These are phyloP conservation scores for Baorangia bicolor DNA, from an alignment of 768 basidiomycete species.

Conservation along the genomic window DNA sequence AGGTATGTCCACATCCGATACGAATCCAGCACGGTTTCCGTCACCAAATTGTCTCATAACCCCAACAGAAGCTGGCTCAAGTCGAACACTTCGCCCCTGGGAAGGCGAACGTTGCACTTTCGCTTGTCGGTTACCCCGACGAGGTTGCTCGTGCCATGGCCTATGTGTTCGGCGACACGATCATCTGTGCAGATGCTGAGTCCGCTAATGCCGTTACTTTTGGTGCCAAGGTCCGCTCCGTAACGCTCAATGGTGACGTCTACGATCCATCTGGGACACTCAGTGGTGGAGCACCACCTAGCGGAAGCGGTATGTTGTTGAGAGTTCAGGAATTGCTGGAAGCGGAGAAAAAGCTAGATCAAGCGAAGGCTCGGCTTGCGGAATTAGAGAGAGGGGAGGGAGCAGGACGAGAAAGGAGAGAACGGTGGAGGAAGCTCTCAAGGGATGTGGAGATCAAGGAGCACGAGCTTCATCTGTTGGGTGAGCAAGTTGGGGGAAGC, in stretches of 20 bases:
- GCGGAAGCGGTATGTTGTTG: constrained; percentile 67
- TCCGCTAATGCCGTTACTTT: constrained; percentile 90
- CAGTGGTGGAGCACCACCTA: constrained; percentile 87
- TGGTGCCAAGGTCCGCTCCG: constrained; percentile 66
- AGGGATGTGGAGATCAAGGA: constrained; percentile 85
- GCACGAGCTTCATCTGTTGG: constrained; percentile 79
- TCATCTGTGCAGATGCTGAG: constrained; percentile 87
- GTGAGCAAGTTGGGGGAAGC: constrained; percentile 84
- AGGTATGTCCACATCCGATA: constrained; percentile 38
- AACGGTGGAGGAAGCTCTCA: constrained; percentile 57
- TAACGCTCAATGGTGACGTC: constrained; percentile 92
- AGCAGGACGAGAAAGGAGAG: constrained; percentile 49
- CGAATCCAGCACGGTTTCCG: neutral
- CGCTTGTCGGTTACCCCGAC: constrained; percentile 76
- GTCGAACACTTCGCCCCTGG: constrained; percentile 73
- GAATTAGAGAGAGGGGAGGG: constrained; percentile 56
- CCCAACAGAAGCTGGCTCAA: constrained; percentile 68
- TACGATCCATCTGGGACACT: constrained; percentile 96
- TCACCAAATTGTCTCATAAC: neutral
- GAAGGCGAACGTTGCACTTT: constrained; percentile 85
- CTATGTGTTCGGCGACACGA: constrained; percentile 90
- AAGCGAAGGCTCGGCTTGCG: constrained; percentile 47
- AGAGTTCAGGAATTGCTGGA: constrained; percentile 81
- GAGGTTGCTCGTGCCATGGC: constrained; percentile 88
- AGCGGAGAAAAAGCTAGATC: constrained; percentile 57